Percentiles rank a stretch among this genome's conserved stretches.
These are phyloP conservation scores for Ostreobium quekettii DNA, from an alignment of 139 green algal species.

Conservation along the genomic window DNA sequence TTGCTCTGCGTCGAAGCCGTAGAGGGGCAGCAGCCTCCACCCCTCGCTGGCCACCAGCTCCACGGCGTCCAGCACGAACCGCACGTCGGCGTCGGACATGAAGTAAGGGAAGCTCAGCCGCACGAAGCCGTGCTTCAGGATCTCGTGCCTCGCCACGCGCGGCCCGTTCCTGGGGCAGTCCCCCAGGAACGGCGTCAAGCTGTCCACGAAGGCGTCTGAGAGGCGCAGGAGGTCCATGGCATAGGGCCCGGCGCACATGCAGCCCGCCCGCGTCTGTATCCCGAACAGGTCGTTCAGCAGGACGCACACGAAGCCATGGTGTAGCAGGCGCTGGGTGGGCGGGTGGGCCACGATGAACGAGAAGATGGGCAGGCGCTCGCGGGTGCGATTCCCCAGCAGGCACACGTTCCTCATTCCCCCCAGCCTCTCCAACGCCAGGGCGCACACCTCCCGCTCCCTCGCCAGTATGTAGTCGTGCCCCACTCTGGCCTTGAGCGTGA, in stretches of 20 bases:
- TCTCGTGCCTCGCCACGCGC: background rate
- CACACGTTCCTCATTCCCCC: conserved; percentile 7
- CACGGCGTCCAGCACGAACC: background rate
- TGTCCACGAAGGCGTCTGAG: too few relatives aligned
- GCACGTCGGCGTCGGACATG: background rate
- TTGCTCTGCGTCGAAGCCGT: conserved; percentile 7
- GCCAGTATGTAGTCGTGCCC: background rate
- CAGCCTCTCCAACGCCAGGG: conserved; percentile 1
- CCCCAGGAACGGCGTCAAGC: too few relatives aligned
- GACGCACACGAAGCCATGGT: conserved; percentile 27
- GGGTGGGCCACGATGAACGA: conserved; percentile 28
- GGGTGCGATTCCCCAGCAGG: background rate
- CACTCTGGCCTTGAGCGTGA: background rate
- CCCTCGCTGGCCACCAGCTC: background rate
- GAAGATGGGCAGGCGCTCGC: conserved; percentile 24
- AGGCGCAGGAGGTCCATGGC: background rate
- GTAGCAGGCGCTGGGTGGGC: conserved; percentile 11
- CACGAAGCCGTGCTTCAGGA: background rate
- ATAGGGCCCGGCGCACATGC: conserved; percentile 1
- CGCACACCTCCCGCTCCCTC: background rate
- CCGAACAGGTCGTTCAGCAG: conserved; percentile 41
- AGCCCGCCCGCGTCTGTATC: conserved; percentile 17
- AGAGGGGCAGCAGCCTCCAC: conserved; percentile 2
- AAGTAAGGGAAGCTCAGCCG: background rate
- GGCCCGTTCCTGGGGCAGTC: background rate